phyloP scores from a whole-genome alignment of 345 rosid species.

The Sisymbrium irio region DNA sequence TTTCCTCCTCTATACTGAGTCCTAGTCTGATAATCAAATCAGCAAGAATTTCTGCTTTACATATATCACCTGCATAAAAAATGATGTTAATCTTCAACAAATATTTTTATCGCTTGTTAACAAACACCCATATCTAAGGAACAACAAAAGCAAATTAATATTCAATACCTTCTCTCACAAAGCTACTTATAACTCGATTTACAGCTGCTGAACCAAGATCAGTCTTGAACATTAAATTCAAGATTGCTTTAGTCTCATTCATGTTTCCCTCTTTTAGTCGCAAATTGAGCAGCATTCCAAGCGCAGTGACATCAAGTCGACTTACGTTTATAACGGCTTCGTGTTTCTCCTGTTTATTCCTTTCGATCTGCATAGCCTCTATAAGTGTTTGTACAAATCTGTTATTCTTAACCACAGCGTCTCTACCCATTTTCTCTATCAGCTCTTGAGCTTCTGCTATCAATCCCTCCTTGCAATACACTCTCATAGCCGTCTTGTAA shows the following conservation, averaged over 20 bases:
- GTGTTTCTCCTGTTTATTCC: slow-evolving; percentile 15
- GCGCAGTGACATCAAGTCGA: slow-evolving; percentile 48
- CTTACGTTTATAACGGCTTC: slow-evolving; percentile 31
- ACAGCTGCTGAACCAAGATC: slow-evolving; percentile 48
- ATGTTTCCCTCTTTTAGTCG: slow-evolving; percentile 40
- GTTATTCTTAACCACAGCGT: slow-evolving; percentile 38
- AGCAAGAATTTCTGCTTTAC: slow-evolving; percentile 45
- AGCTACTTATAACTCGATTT: slow-evolving; percentile 49
- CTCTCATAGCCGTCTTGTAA: slow-evolving; percentile 48
- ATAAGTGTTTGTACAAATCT: slow-evolving; percentile 59
- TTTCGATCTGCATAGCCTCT: slow-evolving; percentile 37
- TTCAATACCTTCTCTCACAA: slow-evolving; percentile 53
- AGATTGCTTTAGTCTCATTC: slow-evolving; percentile 39
- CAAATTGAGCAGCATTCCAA: slow-evolving; percentile 54
- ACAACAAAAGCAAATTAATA: not conserved
- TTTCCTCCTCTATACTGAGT: slow-evolving; percentile 47
- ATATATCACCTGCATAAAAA: slow-evolving; percentile 49
- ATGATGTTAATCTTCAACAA: slow-evolving; percentile 5
- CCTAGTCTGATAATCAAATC: slow-evolving; percentile 46
- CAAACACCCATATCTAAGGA: not conserved
- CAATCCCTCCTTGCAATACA: slow-evolving; percentile 69
- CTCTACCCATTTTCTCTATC: slow-evolving; percentile 45
- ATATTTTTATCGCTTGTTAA: slow-evolving; percentile 6
- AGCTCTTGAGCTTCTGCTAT: slow-evolving; percentile 47
- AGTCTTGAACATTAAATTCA: slow-evolving; percentile 50